Base-by-base conservation (phyloP, 768 basidiomycete species). In the Hygrophorus pudorinus region DNA sequence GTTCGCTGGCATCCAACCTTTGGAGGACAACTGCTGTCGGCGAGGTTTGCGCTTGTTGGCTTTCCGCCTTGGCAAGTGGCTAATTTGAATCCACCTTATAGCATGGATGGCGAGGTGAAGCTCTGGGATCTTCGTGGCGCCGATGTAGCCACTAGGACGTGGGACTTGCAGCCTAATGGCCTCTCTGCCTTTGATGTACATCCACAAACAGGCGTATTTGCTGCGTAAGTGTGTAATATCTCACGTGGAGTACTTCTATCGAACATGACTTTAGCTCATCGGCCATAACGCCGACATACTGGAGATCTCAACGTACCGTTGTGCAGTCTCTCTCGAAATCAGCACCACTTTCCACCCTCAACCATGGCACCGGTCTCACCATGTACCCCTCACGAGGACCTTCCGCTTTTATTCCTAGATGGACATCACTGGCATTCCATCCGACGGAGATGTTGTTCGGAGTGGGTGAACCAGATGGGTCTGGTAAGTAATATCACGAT, bases 131-230 rank as follows among this genome's bases (percentile, higher is more conserved):
- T 86, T 24, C 80, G 96, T 44, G 72, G 75, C 13, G 52, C 70
- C 2, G 77, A 84, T 35, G 62, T 60, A 24, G 72, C 87, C 4
- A 56, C 76, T 10, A 68, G 77, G 39, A 72, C 75, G 31, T 79
- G 85, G 72, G 71, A 82, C 31, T 58, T 78, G 17, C 77, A 83
- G 51, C 73, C 76, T 1, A 63, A 78, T 24, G 91, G 92, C 8
- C 66, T 97, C 38, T 78, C 87, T 8, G 75, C 82, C 1, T 85
- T 98, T 52, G 91, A 96, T 50, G 80, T 88, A 1, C 96, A 99
- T 61, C 69, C 82, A 8, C 74, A 81, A 41, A 75, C 88, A 0
- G 78, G 80, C 31, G 82, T 97, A 13, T 87, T 94, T 59, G 90
- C 87, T 17, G 74, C 78, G 90, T 94, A 58, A 61, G 85, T 72